Evolutionary conservation across 2,329 filamentous ascomycete species (phyloP), one percentile per base, ranked within the genome.

Genomic region (Diaporthe citriasiana): DNA sequence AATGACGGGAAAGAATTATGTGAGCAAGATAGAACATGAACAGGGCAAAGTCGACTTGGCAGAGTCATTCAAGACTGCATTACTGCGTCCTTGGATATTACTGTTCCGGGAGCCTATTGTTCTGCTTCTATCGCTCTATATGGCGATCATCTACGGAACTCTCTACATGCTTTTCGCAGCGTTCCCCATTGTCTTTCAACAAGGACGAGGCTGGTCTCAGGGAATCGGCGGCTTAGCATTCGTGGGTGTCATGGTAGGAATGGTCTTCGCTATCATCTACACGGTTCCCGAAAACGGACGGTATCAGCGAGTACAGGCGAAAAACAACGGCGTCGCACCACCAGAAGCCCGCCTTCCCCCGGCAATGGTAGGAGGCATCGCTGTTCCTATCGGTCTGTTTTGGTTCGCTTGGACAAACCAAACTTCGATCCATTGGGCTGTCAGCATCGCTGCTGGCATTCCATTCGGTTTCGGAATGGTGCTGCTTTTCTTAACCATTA

Each of bases 101-200:
- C 85, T 94, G 1, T 90, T 93, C 84, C 83, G 82, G 70, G 92
- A 94, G 78, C 92, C 92, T 7, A 93, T 93, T 76, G 90, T 93
- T 33, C 80, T 93, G 15, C 83, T 93, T 13, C 85, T 91, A 6
- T 89, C 87, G 9, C 83, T 93, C 35, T 93, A 93, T 83, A 89
- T 91, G 85, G 89, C 90, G 76, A 91, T 88, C 75, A 82, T 89
- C 76, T 89, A 89, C 77, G 86, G 86, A 30, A 89, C 87, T 0
- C 80, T 90, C 5, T 91, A 89, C 79, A 84, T 90, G 79, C 83
- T 87, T 74, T 89, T 90, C 75, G 85, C 84, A 22, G 88, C 87
- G 3, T 89, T 88, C 78, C 88, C 88, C 12, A 89, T 93, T 71
- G 90, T 93, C 12, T 93, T 89, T 81, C 89, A 92, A 76, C 76